phyloP scores from a whole-genome alignment of 2,329 filamentous ascomycete genomes.

The Aspergillus caelatus region DNA sequence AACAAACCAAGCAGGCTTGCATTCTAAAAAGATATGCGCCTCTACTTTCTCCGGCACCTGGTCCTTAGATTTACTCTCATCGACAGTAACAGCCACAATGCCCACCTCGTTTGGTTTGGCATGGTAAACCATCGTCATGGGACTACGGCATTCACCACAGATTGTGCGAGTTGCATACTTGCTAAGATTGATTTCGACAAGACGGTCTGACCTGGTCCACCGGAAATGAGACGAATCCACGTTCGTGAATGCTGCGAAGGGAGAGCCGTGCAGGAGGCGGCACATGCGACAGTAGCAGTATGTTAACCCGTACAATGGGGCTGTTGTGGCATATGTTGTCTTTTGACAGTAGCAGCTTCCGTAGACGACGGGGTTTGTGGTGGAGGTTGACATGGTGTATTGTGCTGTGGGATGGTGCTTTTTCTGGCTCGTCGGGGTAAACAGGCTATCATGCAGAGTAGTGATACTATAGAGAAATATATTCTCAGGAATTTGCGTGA shows the following conservation, averaged over 20 bases:
- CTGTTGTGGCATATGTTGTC: constrained; percentile 3
- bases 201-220: background rate
- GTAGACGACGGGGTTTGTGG: background rate
- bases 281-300: constrained; percentile 11
- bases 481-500: too few relatives aligned
- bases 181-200: background rate
- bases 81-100: constrained; percentile 6
- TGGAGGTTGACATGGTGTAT: too few relatives aligned
- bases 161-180: background rate
- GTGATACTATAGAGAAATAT: too few relatives aligned
- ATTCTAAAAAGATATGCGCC: background rate
- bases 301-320: constrained; percentile 5
- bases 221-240: constrained; percentile 5
- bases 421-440: too few relatives aligned
- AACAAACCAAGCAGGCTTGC: background rate
- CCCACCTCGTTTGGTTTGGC: background rate
- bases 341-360: constrained; percentile 5
- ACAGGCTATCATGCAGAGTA: too few relatives aligned
- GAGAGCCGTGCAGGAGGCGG: constrained; percentile 6
- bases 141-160: constrained; percentile 3
- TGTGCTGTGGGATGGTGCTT: too few relatives aligned
- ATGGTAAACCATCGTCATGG: constrained; percentile 8
- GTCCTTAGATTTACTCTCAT: background rate
- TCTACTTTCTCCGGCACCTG: background rate
- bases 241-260: constrained; percentile 5